Evolutionary conservation across 2,329 filamentous ascomycete genomes (phyloP), one percentile per base, ranked within the genome.

Genomic region (Ophiobolus disseminans): DNA sequence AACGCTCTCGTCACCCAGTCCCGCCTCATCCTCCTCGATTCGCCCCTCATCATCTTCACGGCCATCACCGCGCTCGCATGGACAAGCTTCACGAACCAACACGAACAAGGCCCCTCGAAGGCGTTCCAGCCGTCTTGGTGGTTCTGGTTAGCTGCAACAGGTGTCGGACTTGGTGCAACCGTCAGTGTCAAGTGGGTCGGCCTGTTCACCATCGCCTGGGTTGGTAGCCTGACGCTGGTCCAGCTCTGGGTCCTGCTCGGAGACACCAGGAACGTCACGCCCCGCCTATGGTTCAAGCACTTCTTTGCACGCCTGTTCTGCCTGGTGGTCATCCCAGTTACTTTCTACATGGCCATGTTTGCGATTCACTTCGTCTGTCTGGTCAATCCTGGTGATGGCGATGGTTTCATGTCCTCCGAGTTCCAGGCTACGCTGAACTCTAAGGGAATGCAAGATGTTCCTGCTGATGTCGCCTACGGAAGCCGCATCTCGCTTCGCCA

Each of bases 381-480:
- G 32, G 84, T 88, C 51, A 99, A 99, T 76, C 94, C 94, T 21
- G 94, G 94, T 51, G 94, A 99, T 42, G 94, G 94, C 45, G 94
- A 99, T 74, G 94, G 94, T 45, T 99, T 99, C 80, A 99, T 99
- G 94, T 97, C 92, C 70, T 96, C 93, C 45, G 94, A 99, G 71
- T 99, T 99, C 80, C 94, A 99, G 78, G 89, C 94, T 23, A 97
- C 94, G 2, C 81, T 99, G 60, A 99, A 97, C 78, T 92, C 86
- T 66, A 99, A 97, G 80, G 87, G 85, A 43, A 99, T 99, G 94
- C 87, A 91, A 70, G 91, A 96, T 74, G 91, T 96, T 4, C 88
- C 94, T 2, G 94, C 90, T 22, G 92, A 99, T 75, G 88, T 99
- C 49, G 87, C 89, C 21, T 88, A 94, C 66, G 94, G 94, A 50